Conservation (phyloP, 257 asterid species). For the Plantago elongata region DNA sequence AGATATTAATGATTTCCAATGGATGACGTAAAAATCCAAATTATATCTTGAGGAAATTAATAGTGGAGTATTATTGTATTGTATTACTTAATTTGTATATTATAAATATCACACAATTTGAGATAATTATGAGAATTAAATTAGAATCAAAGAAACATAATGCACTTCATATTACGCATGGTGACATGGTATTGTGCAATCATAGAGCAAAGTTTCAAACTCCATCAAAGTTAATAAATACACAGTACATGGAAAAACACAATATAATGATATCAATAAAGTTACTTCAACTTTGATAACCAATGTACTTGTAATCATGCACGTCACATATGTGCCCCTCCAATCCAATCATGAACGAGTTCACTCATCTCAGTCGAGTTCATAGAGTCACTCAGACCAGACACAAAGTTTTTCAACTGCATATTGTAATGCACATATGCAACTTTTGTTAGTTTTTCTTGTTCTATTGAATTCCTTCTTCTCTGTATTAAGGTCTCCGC, state of each 20-base stretch:
- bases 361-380: background rate
- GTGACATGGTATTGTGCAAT: too few relatives aligned
- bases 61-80: too few relatives aligned
- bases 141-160: too few relatives aligned
- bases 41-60: too few relatives aligned
- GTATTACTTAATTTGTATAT: too few relatives aligned
- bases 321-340: background rate
- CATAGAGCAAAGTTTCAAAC: background rate
- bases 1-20: too few relatives aligned
- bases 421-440: constrained; percentile 34
- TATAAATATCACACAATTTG: too few relatives aligned
- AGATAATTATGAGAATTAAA: too few relatives aligned
- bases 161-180: too few relatives aligned
- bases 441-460: constrained; percentile 22
- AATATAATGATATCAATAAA: background rate
- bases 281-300: background rate
- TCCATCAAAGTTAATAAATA: background rate
- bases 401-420: constrained; percentile 15
- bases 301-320: background rate
- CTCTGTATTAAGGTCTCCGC: constrained; percentile 20
- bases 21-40: too few relatives aligned
- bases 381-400: background rate
- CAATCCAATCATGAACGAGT: background rate
- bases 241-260: background rate
- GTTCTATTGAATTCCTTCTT: constrained; percentile 21